Base-by-base conservation (phyloP, 2,329 filamentous ascomycete species). In the Aureobasidium lini region DNA sequence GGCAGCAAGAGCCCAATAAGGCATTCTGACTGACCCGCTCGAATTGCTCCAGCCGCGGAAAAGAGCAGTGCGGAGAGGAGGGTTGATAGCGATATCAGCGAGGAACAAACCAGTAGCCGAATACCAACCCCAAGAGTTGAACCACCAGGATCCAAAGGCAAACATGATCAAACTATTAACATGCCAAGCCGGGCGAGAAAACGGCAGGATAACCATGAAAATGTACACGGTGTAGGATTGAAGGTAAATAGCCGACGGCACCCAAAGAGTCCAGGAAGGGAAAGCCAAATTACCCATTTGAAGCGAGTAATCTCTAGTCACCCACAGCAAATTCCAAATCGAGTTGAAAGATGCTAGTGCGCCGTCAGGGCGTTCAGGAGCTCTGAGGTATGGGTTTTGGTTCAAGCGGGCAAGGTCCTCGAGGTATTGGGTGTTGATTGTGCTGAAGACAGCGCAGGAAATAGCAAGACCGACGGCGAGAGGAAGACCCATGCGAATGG, bases 171-270 rank as follows among this genome's bases (percentile, higher is more conserved):
- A 65, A 2, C 70, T 72, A 53, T 72, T 70, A 4, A 76, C 64
- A 10, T 74, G 71, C 75, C 75, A 76, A 6, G 66, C 68, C 8
- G 64, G 60, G 6, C 75, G 70, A 2, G 75, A 76, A 64, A 70
- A 75, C 6, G 75, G 76, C 8, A 77, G 71, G 61, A 76, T 75
- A 57, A 77, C 66, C 75, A 77, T 76, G 15, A 73, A 71, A 67
- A 76, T 75, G 64, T 75, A 79, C 13, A 78, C 72, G 0, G 76
- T 79, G 65, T 76, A 78, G 62, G 72, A 74, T 62, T 79, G 76
- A 59, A 72, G 68, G 63, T 75, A 78, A 11, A 79, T 63, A 3
- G 71, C 70, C 31, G 68, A 73, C 13, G 78, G 65, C 18, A 75
- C 72, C 75, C 76, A 78, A 15, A 79, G 65, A 1, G 72, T 77